Conservation (phyloP, 2,329 filamentous ascomycete genomes). For the Alternaria longipes region DNA sequence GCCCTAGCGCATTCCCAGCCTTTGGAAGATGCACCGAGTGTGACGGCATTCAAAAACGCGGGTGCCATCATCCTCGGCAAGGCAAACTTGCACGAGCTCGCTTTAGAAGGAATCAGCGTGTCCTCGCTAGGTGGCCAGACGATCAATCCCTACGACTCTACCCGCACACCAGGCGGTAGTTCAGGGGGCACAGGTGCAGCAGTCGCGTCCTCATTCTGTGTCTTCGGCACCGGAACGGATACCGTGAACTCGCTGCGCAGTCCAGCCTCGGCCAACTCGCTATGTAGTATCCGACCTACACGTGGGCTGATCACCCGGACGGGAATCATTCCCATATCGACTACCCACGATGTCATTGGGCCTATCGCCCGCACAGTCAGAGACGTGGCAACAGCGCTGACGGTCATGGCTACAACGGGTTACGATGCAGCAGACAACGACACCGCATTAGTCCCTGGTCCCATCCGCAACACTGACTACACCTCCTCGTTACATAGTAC, state of each 20-base stretch:
- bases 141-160: slow-evolving; percentile 70
- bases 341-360: slow-evolving; percentile 65
- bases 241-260: slow-evolving; percentile 69
- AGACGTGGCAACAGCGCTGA: slow-evolving; percentile 62
- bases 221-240: slow-evolving; percentile 68
- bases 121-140: slow-evolving; percentile 72
- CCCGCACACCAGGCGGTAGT: slow-evolving; percentile 71
- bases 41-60: slow-evolving; percentile 59
- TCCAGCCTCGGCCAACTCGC: slow-evolving; percentile 68
- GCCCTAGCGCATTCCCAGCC: slow-evolving; percentile 61
- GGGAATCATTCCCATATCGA: slow-evolving; percentile 66
- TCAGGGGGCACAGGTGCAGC: slow-evolving; percentile 71
- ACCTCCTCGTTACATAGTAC: slow-evolving; percentile 49
- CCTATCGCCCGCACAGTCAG: slow-evolving; percentile 62
- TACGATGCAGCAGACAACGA: slow-evolving; percentile 63
- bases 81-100: slow-evolving; percentile 69
- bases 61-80: slow-evolving; percentile 67
- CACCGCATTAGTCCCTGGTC: slow-evolving; percentile 59
- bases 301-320: slow-evolving; percentile 60
- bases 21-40: slow-evolving; percentile 60
- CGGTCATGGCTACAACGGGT: slow-evolving; percentile 63
- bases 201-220: slow-evolving; percentile 65
- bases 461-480: slow-evolving; percentile 58
- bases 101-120: slow-evolving; percentile 69
- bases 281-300: slow-evolving; percentile 69